Conservation (phyloP, 352 stramenopile species). For the Phytophthora sojae region DNA sequence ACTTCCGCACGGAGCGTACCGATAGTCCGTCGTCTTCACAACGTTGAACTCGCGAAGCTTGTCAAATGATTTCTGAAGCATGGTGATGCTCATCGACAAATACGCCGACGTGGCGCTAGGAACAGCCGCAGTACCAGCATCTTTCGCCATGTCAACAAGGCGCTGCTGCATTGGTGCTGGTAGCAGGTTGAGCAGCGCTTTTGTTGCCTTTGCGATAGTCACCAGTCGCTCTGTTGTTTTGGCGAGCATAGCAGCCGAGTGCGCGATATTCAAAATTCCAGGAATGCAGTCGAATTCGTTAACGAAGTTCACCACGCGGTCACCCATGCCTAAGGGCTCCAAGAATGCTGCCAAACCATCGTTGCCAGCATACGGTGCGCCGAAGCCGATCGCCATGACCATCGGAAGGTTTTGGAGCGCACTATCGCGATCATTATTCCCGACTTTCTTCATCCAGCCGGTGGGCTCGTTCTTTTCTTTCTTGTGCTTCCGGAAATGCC, state of each 20-base stretch:
- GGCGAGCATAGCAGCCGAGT: conserved; percentile 74
- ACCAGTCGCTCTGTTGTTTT: conserved; percentile 82
- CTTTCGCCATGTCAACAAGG: conserved; percentile 41
- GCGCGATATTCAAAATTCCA: conserved; percentile 78
- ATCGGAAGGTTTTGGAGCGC: conserved; percentile 35
- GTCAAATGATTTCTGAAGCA: conserved; percentile 81
- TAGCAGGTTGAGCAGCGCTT: conserved; percentile 70
- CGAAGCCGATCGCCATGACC: conserved; percentile 75
- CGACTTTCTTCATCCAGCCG: conserved; percentile 30
- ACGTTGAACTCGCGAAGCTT: conserved; percentile 80
- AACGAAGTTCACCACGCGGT: conserved; percentile 77
- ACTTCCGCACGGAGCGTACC: conserved; percentile 78
- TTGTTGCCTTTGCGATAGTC: conserved; percentile 82
- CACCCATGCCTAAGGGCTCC: conserved; percentile 46
- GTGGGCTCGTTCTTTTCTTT: conserved; percentile 26
- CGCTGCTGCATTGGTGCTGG: conserved; percentile 71
- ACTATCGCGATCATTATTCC: conserved; percentile 20
- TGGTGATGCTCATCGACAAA: conserved; percentile 77
- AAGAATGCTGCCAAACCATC: conserved; percentile 62
- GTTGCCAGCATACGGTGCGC: conserved; percentile 69
- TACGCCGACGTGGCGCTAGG: conserved; percentile 72
- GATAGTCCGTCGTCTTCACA: conserved; percentile 68
- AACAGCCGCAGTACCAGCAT: conserved; percentile 26
- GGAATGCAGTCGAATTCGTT: conserved; percentile 89
- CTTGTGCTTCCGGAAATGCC: conserved; percentile 32